Base-by-base conservation (phyloP, 2,329 filamentous ascomycete genomes). In the Claviceps quebecensis region DNA sequence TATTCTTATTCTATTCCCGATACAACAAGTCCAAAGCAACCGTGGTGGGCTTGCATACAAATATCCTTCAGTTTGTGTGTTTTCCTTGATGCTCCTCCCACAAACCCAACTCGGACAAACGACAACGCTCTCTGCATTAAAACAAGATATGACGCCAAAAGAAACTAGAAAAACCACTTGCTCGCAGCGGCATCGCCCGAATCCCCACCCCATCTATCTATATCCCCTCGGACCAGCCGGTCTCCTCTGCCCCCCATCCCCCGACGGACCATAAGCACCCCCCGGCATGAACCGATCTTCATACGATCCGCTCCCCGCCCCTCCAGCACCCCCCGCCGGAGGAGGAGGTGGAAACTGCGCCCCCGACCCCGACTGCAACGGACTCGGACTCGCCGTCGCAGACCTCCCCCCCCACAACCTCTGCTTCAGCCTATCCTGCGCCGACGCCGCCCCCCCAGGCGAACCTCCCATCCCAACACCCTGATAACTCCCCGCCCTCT, bases 381-480 rank as follows among this genome's bases (percentile, higher is more conserved):
- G 78, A 56, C 80, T 83, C 29, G 29, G 29, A 34, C 29, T 34
- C 29, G 4, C 29, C 29, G 29, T 34, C 47, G 72, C 71, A 44
- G 77, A 77, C 57, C 76, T 73, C 5, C 73, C 74, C 34, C 78
- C 81, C 75, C 88, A 88, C 45, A 95, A 69, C 55, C 87, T 73
- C 60, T 89, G 87, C 63, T 88, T 87, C 59, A 96, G 71, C 58
- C 87, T 75, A 59, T 95, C 87, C 69, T 94, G 87, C 48, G 88
- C 88, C 19, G 82, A 80, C 37, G 73, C 73, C 73, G 70, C 48
- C 62, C 39, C 45, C 17, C 45, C 45, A 22, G 49, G 41, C 19
- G 41, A 44, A 8, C 3, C 13, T 23, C 26, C 44, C 4, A 47
- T 23, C 16, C 47, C 54, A 4, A 61, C 59, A 43, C 65, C 78